Percentiles rank a stretch among this genome's conserved stretches.
These are phyloP conservation scores for Sporothrix brasiliensis DNA, from an alignment of 2,329 filamentous ascomycete species.

Conservation along the genomic window DNA sequence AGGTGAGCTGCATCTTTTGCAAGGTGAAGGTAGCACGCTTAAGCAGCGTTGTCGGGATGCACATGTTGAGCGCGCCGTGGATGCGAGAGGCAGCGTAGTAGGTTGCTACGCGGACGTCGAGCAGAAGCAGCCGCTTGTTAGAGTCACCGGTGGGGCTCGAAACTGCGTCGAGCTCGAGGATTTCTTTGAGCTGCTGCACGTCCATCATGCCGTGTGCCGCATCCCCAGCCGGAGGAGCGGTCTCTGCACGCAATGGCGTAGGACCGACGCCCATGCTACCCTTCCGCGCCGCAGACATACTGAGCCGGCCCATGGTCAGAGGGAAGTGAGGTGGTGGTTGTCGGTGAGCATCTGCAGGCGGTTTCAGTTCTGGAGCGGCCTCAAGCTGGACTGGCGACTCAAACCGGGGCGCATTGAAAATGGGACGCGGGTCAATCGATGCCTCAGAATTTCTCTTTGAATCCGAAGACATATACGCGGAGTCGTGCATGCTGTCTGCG, in stretches of 20 bases:
- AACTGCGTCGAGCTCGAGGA: conserved; percentile 52
- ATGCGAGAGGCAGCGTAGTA: conserved; percentile 78
- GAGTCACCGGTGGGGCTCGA: not conserved
- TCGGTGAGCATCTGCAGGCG: conserved; percentile 51
- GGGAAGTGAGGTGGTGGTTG: conserved; percentile 56
- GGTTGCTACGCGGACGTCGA: conserved; percentile 86
- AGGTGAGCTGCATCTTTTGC: conserved; percentile 83
- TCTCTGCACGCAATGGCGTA: conserved; percentile 50
- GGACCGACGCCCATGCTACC: not conserved
- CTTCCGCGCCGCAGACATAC: conserved; percentile 40
- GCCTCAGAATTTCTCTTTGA: conserved; percentile 58
- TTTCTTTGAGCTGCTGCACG: conserved; percentile 56
- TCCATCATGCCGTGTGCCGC: conserved; percentile 56
- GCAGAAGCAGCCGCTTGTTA: conserved; percentile 57
- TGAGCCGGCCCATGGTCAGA: conserved; percentile 53
- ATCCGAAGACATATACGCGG: conserved; percentile 58
- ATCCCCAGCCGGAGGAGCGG: conserved; percentile 56
- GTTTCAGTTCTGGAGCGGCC: conserved; percentile 44
- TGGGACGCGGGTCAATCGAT: conserved; percentile 49
- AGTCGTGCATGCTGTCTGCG: conserved; percentile 53
- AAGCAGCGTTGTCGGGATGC: conserved; percentile 89
- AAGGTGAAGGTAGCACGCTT: conserved; percentile 91
- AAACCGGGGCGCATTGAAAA: conserved; percentile 50
- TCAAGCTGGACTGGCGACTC: conserved; percentile 53
- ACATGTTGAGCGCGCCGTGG: conserved; percentile 81